Conservation (phyloP, 768 basidiomycete genomes). For the Polyporus arcularius region DNA sequence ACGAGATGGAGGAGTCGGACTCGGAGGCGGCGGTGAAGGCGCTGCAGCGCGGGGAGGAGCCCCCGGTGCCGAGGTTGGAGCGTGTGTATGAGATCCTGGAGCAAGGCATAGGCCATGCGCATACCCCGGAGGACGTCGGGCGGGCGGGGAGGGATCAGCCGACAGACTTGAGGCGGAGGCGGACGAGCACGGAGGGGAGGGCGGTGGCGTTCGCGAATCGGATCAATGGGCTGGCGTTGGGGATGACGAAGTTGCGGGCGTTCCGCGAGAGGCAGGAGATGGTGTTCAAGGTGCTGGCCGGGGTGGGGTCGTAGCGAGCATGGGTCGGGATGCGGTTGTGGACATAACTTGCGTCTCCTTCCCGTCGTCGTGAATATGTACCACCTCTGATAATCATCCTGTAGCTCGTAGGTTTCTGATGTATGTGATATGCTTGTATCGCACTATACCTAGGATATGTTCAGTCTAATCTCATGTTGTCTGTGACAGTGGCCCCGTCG, state of each 20-base stretch:
- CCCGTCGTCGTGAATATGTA: too few species aligned
- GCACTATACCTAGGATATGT: not conserved
- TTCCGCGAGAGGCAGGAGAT: constrained; percentile 72
- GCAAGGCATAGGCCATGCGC: constrained; percentile 25
- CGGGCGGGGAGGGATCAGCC: constrained; percentile 1
- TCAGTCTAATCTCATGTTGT: not conserved
- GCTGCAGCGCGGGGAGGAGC: constrained; percentile 20
- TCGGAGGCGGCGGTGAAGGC: constrained; percentile 22
- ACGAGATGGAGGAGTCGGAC: constrained; percentile 29
- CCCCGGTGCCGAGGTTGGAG: constrained; percentile 23
- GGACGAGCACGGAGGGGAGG: constrained; percentile 48
- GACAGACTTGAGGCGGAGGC: constrained; percentile 26
- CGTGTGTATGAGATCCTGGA: constrained; percentile 25
- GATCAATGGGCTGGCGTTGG: constrained; percentile 72
- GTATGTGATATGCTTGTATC: not conserved
- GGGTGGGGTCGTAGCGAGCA: constrained; percentile 26
- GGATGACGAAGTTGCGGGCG: constrained; percentile 66
- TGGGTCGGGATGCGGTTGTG: too few species aligned
- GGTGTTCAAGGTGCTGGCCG: constrained; percentile 68
- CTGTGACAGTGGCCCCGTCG: too few species aligned
- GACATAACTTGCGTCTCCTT: too few species aligned
- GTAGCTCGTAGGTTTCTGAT: too few species aligned
- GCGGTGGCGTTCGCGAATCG: constrained; percentile 76
- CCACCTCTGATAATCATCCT: too few species aligned
- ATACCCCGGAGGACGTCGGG: constrained; percentile 26